Conservation (phyloP, 352 stramenopile species). For the Thalassiosira exigua region DNA sequence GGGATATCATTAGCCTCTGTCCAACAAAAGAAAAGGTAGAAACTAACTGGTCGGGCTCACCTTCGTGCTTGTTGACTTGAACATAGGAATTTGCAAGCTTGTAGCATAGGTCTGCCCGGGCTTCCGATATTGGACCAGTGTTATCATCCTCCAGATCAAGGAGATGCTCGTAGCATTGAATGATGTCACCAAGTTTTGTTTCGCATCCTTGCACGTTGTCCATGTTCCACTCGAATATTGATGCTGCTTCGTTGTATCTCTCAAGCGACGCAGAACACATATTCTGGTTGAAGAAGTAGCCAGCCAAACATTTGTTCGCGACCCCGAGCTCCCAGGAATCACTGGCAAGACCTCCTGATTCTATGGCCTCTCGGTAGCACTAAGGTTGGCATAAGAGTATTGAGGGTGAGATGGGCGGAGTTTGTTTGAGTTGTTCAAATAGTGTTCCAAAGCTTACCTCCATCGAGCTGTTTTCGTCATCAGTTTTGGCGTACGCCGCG, state of each 20-base stretch:
- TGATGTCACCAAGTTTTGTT: constrained; percentile 49
- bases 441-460: constrained; percentile 59
- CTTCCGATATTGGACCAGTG: constrained; percentile 56
- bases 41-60: too few species aligned
- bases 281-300: constrained; percentile 54
- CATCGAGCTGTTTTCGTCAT: constrained; percentile 51
- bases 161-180: constrained; percentile 62
- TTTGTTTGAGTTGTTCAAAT: too few species aligned
- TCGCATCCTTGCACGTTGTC: constrained; percentile 32
- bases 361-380: constrained; percentile 59
- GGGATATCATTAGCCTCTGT: too few species aligned
- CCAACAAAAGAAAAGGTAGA: too few species aligned
- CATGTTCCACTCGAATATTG: constrained; percentile 70
- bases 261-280: constrained; percentile 53
- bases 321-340: constrained; percentile 68
- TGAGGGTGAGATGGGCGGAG: too few species aligned
- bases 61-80: constrained; percentile 54
- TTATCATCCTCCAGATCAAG: constrained; percentile 63
- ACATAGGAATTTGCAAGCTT: constrained; percentile 71
- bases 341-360: constrained; percentile 60
- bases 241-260: constrained; percentile 55
- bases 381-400: constrained; percentile 8
- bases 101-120: constrained; percentile 59
- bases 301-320: constrained; percentile 62
- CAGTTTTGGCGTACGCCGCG: constrained; percentile 60